A percentile compares a stretch with the other conserved stretches of the same genome.
Conservation (phyloP, 2,329 filamentous ascomycete species). For the Neurospora sp. region DNA sequence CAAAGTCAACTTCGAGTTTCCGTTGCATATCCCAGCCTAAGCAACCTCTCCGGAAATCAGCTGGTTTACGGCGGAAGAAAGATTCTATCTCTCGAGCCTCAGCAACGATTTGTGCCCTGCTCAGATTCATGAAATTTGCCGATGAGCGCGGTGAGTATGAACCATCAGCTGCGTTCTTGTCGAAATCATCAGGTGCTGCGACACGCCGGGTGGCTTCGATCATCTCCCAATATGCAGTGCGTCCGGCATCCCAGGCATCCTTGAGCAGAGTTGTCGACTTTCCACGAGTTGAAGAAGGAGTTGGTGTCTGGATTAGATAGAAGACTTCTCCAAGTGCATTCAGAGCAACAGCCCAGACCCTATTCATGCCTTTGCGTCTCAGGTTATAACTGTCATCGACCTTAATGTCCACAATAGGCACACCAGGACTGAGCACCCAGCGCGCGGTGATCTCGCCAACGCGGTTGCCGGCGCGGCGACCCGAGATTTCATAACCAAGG, state of each 20-base stretch:
- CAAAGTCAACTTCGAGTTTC: conserved; percentile 80
- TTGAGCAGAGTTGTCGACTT: conserved; percentile 48
- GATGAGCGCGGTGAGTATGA: conserved; percentile 77
- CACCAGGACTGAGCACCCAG: conserved; percentile 86
- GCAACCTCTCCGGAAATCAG: conserved; percentile 69
- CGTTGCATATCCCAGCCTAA: conserved; percentile 89
- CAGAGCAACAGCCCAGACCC: conserved; percentile 85
- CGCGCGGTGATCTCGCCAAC: conserved; percentile 71
- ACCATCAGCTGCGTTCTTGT: conserved; percentile 56
- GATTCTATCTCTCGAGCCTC: conserved; percentile 77
- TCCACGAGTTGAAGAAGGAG: conserved; percentile 38
- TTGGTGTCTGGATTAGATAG: conserved; percentile 66
- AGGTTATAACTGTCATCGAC: conserved; percentile 75
- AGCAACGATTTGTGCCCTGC: conserved; percentile 57
- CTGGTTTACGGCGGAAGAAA: conserved; percentile 62
- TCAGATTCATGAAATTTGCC: conserved; percentile 61
- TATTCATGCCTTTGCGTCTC: conserved; percentile 57
- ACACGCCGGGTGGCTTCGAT: conserved; percentile 67
- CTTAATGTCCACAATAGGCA: conserved; percentile 76
- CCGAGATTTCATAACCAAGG: conserved; percentile 49
- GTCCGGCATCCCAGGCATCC: conserved; percentile 71
- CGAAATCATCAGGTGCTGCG: conserved; percentile 63
- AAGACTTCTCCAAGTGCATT: conserved; percentile 91
- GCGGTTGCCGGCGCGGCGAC: conserved; percentile 49
- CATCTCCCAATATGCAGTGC: conserved; percentile 71